Evolutionary conservation across 2,329 filamentous ascomycete species (phyloP), one percentile per base, ranked within the genome.

Genomic region (Trichoderma semiorbis): DNA sequence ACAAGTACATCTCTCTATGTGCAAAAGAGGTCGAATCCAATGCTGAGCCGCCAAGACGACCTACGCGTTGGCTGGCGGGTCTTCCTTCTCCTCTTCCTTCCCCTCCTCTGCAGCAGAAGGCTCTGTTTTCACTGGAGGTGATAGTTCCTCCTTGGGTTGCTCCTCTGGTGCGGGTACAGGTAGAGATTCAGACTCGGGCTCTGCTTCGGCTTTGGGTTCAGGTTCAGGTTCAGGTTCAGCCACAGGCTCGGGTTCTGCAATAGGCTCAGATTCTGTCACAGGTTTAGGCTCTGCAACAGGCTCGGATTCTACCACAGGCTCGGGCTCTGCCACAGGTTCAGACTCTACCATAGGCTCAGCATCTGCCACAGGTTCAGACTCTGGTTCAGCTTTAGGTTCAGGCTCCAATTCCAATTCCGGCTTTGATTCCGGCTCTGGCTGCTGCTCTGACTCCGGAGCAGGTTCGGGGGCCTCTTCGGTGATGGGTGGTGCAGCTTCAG

Each of bases 51-150:
- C 65, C 70, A 68, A 71, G 72, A 69, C 68, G 47, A 73, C 63
- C 69, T 75, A 75, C 63, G 62, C 74, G 63, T 71, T 61, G 67
- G 70, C 73, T 43, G 71, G 58, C 65, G 28, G 70, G 58, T 73
- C 72, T 64, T 65, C 67, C 47, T 58, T 30, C 61, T 43, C 39
- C 39, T 73, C 72, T 62, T 55, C 67, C 47, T 58, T 30, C 57
- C 64, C 61, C 64, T 73, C 73, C n/a, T 57, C 67, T 12, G 28
- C 34, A 14, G 43, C 24, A n/a, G 39, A 14, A 16, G 50, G 43
- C 24, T 62, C 43, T 39, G 53, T 21, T 57, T 69, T 62, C 36
- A 62, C 50, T n/a, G 28, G 64, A 10, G 50, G n/a, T 18, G 63
- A 60, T 6, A 28, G 14, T 16, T 73, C 60, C 5, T 18, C 61